Evolutionary conservation across 257 asterid species (phyloP).

Genomic region (Ilex aquifolium): DNA sequence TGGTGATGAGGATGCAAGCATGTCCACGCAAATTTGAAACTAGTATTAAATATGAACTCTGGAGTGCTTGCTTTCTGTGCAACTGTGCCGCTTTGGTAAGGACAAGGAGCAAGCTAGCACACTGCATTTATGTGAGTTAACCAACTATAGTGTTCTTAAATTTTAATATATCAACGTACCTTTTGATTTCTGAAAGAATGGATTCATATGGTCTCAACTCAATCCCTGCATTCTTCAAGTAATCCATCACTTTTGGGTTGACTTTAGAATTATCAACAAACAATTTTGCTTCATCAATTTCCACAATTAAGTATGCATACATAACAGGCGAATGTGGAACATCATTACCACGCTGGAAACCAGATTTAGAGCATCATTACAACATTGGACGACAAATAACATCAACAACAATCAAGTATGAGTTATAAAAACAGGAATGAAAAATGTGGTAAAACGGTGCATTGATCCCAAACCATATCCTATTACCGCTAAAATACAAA

Average conservation of each 20-base stretch:
- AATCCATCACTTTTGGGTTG: slow-evolving; percentile 62
- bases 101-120: no score
- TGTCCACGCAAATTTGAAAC: background rate
- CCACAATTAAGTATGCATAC: slow-evolving; percentile 89
- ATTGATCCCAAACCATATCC: no score
- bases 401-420: background rate
- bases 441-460: background rate
- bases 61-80: no score
- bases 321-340: slow-evolving; percentile 88
- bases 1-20: background rate
- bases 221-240: slow-evolving; percentile 74
- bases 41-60: background rate
- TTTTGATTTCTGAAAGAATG: slow-evolving; percentile 79
- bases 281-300: slow-evolving; percentile 74
- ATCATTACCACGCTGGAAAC: slow-evolving; percentile 80
- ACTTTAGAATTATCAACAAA: slow-evolving; percentile 69
- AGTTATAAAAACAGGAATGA: slow-evolving; percentile 11
- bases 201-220: slow-evolving; percentile 75
- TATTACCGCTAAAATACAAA: no score
- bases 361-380: slow-evolving; percentile 4
- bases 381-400: background rate
- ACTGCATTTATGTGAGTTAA: no score
- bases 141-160: no score
- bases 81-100: no score
- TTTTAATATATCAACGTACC: slow-evolving; percentile 27